Conservation (phyloP, 371 early-diverging fungal genomes). For the Mucor irregularis region DNA sequence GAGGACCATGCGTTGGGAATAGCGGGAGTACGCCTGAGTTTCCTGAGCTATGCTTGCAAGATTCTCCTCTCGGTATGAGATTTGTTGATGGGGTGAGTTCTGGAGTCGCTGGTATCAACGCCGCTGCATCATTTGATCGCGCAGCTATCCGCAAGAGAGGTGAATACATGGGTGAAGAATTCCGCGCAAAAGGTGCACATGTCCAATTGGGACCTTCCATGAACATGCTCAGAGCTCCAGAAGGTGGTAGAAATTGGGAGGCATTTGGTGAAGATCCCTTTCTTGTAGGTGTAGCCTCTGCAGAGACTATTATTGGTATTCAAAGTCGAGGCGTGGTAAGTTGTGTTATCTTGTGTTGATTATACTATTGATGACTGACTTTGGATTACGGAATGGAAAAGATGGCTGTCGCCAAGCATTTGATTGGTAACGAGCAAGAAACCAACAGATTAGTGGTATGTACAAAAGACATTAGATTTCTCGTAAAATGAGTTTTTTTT, state of each 20-base stretch:
- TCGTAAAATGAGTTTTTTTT: background rate
- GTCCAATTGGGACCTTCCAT: constrained; percentile 52
- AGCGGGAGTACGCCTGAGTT: constrained; percentile 47
- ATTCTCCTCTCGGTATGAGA: constrained; percentile 57
- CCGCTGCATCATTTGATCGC: constrained; percentile 59
- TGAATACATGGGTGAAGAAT: constrained; percentile 56
- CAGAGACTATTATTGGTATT: constrained; percentile 40
- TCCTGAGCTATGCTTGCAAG: constrained; percentile 61
- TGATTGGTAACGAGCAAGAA: constrained; percentile 57
- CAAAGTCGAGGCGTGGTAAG: constrained; percentile 47
- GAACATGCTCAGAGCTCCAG: constrained; percentile 51
- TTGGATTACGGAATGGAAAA: background rate
- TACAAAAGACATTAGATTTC: background rate
- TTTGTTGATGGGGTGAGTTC: constrained; percentile 42
- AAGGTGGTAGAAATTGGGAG: constrained; percentile 64
- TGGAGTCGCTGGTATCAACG: constrained; percentile 55
- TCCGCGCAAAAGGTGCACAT: constrained; percentile 53
- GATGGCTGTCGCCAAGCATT: constrained; percentile 61
- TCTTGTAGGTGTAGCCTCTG: constrained; percentile 46
- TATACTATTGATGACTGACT: background rate
- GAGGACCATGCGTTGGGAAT: constrained; percentile 54
- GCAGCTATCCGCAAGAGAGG: constrained; percentile 51
- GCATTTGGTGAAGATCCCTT: constrained; percentile 66
- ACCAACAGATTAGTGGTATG: constrained; percentile 26
- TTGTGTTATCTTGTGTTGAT: background rate